Percentiles rank a stretch among this genome's conserved stretches.
Evolutionary conservation across 306 rosid genomes (phyloP).

Genomic region (Ochetophila trinervis): DNA sequence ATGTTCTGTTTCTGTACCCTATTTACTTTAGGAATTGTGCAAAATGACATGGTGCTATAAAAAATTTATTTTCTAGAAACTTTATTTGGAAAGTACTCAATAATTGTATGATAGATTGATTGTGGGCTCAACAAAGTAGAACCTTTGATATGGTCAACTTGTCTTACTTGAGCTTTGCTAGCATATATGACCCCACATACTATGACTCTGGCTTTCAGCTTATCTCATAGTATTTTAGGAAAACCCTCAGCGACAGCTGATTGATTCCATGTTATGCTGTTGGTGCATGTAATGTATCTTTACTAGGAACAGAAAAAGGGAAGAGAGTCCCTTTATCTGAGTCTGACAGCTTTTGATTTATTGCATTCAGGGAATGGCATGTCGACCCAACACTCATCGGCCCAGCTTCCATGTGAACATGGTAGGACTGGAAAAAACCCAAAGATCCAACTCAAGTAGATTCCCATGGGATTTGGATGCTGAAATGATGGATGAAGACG

Average conservation of each 20-base stretch:
- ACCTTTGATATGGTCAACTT: neutral
- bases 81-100: neutral
- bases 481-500: slow-evolving; percentile 93
- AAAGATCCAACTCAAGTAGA: slow-evolving; percentile 71
- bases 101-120: neutral
- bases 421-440: slow-evolving; percentile 94
- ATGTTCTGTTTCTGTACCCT: neutral
- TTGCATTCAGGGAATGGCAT: slow-evolving; percentile 86
- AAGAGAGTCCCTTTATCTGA: neutral
- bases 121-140: neutral
- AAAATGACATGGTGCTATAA: neutral
- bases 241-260: neutral
- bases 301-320: neutral
- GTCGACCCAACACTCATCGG: slow-evolving; percentile 94
- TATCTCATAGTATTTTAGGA: neutral
- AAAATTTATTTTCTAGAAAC: neutral
- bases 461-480: slow-evolving; percentile 96
- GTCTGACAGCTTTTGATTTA: slow-evolving; percentile 14
- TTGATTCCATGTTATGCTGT: neutral
- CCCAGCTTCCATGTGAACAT: slow-evolving; percentile 98
- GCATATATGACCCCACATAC: neutral
- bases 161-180: neutral
- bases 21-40: neutral
- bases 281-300: slow-evolving; percentile 1
- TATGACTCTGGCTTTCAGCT: neutral